Evolutionary conservation across 306 rosid species (phyloP), one percentile per base, ranked within the genome.

Genomic region (Quercus wislizeni): DNA sequence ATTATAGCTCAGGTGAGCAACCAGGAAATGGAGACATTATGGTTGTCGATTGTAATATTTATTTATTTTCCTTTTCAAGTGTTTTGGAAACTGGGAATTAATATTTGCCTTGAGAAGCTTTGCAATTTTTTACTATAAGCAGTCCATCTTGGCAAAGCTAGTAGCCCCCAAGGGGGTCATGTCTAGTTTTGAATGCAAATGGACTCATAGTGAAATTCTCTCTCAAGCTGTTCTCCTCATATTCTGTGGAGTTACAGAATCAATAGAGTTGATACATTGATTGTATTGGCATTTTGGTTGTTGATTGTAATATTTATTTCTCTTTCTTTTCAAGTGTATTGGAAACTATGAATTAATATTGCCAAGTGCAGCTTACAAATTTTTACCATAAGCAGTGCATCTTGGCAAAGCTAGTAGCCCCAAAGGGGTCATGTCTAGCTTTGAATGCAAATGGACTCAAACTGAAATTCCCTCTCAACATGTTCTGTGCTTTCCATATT

Each of bases 141-240:
- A 79, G 95, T 91, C 93, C 92, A 86, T 90, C 91, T 87, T 92
- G 90, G 92, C 90, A 84, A 86, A 84, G 91, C 93, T 89, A 85
- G 18, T 78, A 86, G 76, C 81, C 83, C 74, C 23, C 18, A 13
- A 14, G 6, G 74, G 76, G 76, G 86, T 82, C 19, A 73, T 91
- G 86, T 15, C 63, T 88, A 88, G 88, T 76, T 90, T 89, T 90
- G 89, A 87, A 90, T 91, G 98, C 89, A 87, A 92, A 83, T 89
- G 92, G 88, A 83, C 88, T 85, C 2, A 65, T 2, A 89, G 27
- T 0, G 10, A 86, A 72, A 1, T 58, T 84, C 71, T 5, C 85
- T 83, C 71, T 18, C 51, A 18, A 57, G 81, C 81, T 87, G 91
- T 73, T 74, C 55, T 77, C 81, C 70, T 59, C 55, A 13, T 49